These are phyloP conservation scores for Zoysia japonica DNA, from an alignment of 176 grass and related monocot species.

Conservation along the genomic window DNA sequence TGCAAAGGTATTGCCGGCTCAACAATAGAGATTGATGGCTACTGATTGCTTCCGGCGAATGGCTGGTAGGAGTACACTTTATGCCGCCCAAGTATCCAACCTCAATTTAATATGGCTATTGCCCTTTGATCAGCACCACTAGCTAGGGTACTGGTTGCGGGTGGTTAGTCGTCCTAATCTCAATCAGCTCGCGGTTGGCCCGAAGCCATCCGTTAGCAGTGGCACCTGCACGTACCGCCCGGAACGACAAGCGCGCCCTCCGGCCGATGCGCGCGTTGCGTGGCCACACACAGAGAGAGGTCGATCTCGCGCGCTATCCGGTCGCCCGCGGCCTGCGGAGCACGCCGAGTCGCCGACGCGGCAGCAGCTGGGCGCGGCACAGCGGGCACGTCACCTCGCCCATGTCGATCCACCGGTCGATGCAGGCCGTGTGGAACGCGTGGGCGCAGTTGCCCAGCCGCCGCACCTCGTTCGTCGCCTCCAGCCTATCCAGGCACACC, in stretches of 20 bases:
- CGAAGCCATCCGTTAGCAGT: conserved; percentile 16
- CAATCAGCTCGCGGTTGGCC: conserved; percentile 25
- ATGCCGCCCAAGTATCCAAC: background rate
- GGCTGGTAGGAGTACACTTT: conserved; percentile 12
- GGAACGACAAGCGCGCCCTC: conserved; percentile 2
- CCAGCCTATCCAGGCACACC: conserved; percentile 76
- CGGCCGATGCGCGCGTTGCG: background rate
- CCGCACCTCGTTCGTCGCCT: conserved; percentile 56
- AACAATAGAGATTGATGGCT: background rate
- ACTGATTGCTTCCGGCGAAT: background rate
- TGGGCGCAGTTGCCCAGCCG: conserved; percentile 73
- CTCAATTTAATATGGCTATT: background rate
- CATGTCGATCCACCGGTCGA: conserved; percentile 80
- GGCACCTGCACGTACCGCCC: background rate
- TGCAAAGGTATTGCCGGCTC: background rate
- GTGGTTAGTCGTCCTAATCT: conserved; percentile 48
- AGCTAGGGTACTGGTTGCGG: background rate
- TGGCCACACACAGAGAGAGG: background rate
- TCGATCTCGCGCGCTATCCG: no score
- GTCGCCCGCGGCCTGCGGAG: conserved; percentile 20
- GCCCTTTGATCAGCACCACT: conserved; percentile 17
- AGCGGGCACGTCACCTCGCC: conserved; percentile 69
- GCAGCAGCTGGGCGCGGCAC: conserved; percentile 60
- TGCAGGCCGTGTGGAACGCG: conserved; percentile 68
- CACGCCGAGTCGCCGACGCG: conserved; percentile 23